These are phyloP conservation scores for Macrolepiota albuminosa DNA, from an alignment of 768 basidiomycete species.

Conservation along the genomic window DNA sequence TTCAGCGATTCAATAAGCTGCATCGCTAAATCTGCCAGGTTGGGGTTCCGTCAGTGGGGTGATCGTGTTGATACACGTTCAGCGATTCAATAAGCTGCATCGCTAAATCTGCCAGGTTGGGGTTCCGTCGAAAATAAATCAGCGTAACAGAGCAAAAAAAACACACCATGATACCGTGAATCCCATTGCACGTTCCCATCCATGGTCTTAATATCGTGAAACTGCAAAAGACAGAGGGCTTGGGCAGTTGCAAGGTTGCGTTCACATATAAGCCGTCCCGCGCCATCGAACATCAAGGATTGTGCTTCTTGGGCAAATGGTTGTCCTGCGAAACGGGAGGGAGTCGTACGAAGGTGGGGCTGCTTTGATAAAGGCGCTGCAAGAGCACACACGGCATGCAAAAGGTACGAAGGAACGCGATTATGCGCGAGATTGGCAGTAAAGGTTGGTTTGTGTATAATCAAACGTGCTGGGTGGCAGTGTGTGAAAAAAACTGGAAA, in stretches of 20 bases:
- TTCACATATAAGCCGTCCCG: slow-evolving; percentile 57
- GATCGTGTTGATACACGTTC: slow-evolving; percentile 60
- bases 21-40: slow-evolving; percentile 53
- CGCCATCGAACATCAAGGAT: slow-evolving; percentile 66
- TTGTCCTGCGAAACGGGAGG: slow-evolving; percentile 52
- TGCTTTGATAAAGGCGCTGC: slow-evolving; percentile 75
- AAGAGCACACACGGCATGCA: slow-evolving; percentile 72
- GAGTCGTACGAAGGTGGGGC: slow-evolving; percentile 51
- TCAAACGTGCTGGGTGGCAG: slow-evolving; percentile 69
- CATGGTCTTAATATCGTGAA: slow-evolving; percentile 54
- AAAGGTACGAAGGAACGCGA: slow-evolving; percentile 63
- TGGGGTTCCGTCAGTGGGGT: no score
- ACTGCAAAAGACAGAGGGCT: slow-evolving; percentile 67
- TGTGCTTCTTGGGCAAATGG: slow-evolving; percentile 58
- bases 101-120: slow-evolving; percentile 45
- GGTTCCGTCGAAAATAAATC: slow-evolving; percentile 18
- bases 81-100: slow-evolving; percentile 64
- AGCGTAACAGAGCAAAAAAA: slow-evolving; percentile 10
- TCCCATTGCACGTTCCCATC: slow-evolving; percentile 33
- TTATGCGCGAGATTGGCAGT: slow-evolving; percentile 60
- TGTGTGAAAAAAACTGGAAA: slow-evolving; percentile 74
- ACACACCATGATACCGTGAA: slow-evolving; percentile 47
- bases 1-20: slow-evolving; percentile 64
- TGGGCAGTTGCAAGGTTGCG: slow-evolving; percentile 70
- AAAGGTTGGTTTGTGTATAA: slow-evolving; percentile 80